Base-by-base conservation (phyloP, 2,329 filamentous ascomycete genomes). In the Botrytis paeoniae region DNA sequence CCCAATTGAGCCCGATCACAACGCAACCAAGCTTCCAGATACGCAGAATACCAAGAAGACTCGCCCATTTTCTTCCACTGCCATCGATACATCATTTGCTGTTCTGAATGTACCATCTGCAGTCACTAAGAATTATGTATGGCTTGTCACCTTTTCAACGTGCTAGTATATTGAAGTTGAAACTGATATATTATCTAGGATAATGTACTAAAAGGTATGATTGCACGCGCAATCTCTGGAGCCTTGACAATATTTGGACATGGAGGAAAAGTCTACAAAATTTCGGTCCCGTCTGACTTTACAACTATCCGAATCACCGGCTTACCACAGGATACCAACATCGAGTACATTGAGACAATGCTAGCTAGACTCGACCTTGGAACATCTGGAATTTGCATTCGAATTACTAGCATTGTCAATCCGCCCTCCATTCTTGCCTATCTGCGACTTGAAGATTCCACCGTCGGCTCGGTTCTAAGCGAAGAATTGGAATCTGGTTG, bases 221-320 rank as follows among this genome's bases (percentile, higher is more conserved):
- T 76, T 65, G 73, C 70, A 73, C 77, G 77, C 59, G 74, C 76
- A 43, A 29, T 80, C 37, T 75, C 48, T n/a, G 78, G 77, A 37
- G 73, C 75, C 14, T 72, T 70, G 29, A 74, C 75, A 39, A 71
- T 71, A 51, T 80, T 77, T 71, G 70, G 75, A 63, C 73, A 76
- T n/a, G 73, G 74, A 18, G 78, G 73, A 62, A 71, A 78, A 29
- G 71, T 78, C 32, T 32, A 72, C 22, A 79, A 78, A 74, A 68
- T 80, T 18, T 75, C 74, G 39, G 71, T 79, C n/a, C 75, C 77
- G 7, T 59, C 75, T 43, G 78, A 79, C 62, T 79, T 79, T 57
- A 79, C 77, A 61, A 63, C 74, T 57, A 74, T 74, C 35, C 75
- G 73, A 25, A 77, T 80, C 35, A 75, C 60, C 10, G 77, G 75